These are phyloP conservation scores for Diphasiastrum complanatum DNA, from an alignment of 83 land plant species.

Conservation along the genomic window DNA sequence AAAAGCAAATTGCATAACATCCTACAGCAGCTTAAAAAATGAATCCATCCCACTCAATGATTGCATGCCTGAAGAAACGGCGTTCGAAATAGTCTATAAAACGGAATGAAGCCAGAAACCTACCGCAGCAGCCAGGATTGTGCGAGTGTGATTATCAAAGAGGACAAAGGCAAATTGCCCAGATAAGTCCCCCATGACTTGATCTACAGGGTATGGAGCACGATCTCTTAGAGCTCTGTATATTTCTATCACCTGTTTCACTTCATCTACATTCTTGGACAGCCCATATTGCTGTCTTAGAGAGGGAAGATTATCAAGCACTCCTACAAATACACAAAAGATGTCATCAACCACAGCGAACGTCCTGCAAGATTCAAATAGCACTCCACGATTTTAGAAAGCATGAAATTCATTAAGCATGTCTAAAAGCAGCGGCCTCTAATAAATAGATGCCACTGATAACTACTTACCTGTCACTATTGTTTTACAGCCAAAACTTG, in stretches of 20 bases:
- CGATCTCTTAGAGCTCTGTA: constrained; percentile 38
- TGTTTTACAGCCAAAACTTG: not conserved
- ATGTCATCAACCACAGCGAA: constrained; percentile 32
- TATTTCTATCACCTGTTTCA: constrained; percentile 31
- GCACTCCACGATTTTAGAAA: no score
- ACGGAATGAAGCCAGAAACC: not conserved
- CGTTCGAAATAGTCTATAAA: not conserved
- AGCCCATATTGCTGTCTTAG: constrained; percentile 37
- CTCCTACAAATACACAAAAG: constrained; percentile 33
- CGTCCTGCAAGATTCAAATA: constrained; percentile 25
- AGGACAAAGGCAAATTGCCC: constrained; percentile 44
- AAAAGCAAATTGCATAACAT: no score
- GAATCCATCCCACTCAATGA: not conserved
- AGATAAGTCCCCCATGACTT: constrained; percentile 33
- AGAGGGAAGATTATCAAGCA: constrained; percentile 19
- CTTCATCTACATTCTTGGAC: constrained; percentile 24
- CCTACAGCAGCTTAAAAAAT: not conserved
- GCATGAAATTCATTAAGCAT: not conserved
- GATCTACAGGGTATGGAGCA: constrained; percentile 44
- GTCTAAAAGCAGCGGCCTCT: not conserved
- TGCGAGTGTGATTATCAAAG: constrained; percentile 20
- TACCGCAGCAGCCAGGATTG: constrained; percentile 1
- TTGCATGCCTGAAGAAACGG: no score
- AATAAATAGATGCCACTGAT: not conserved
- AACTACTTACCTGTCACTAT: not conserved